phyloP scores from a whole-genome alignment of 1,284 basidiomycete species.

The Ustilago sp. region DNA sequence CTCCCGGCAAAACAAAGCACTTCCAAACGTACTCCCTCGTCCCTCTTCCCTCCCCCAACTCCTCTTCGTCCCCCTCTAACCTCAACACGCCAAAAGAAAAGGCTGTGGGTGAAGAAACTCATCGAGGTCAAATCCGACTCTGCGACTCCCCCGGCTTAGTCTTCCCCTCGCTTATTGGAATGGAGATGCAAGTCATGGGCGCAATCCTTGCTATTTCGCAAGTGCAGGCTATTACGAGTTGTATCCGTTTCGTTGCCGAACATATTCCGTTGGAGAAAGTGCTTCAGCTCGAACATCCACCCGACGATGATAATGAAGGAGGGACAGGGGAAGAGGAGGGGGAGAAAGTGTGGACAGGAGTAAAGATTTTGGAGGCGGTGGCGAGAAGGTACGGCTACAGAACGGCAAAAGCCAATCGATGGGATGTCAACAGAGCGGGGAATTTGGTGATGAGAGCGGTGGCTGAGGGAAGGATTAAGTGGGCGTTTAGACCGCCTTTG shows the following conservation, averaged over 20 bases:
- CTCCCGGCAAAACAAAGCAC: slow-evolving; percentile 94
- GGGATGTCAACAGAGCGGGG: slow-evolving; percentile 87
- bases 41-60: slow-evolving; percentile 76
- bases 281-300: slow-evolving; percentile 72
- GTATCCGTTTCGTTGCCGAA: slow-evolving; percentile 77
- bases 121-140: slow-evolving; percentile 40
- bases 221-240: slow-evolving; percentile 82
- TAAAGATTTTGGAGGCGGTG: slow-evolving; percentile 82
- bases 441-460: slow-evolving; percentile 77
- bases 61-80: slow-evolving; percentile 78
- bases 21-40: slow-evolving; percentile 91
- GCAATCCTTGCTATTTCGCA: slow-evolving; percentile 85
- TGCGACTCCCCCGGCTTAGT: slow-evolving; percentile 73
- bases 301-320: slow-evolving; percentile 59
- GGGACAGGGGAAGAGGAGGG: slow-evolving; percentile 55
- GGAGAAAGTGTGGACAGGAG: slow-evolving; percentile 77
- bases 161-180: slow-evolving; percentile 72
- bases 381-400: slow-evolving; percentile 78
- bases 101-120: slow-evolving; percentile 51
- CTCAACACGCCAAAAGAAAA: slow-evolving; percentile 11
- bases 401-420: slow-evolving; percentile 87
- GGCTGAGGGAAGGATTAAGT: slow-evolving; percentile 81
- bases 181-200: slow-evolving; percentile 75
- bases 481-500: slow-evolving; percentile 76
- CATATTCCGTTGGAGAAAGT: slow-evolving; percentile 83